Conservation (phyloP, 306 rosid species). For the Crataegus laevigata region DNA sequence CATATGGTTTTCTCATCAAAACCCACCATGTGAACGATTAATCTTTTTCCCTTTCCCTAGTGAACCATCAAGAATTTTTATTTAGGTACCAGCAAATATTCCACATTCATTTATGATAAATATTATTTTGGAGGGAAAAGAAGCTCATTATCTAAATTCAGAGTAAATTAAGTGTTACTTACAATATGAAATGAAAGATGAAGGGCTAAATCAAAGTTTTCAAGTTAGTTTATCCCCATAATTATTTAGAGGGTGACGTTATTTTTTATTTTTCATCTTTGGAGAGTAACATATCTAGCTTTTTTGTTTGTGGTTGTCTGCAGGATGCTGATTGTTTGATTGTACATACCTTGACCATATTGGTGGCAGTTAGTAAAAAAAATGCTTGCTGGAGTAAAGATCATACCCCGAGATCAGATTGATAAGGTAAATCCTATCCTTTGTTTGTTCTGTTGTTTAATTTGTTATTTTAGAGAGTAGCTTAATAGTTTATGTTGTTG, state of each 20-base stretch:
- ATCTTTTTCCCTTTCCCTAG: too few species aligned
- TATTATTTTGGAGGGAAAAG: too few species aligned
- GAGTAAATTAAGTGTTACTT: too few species aligned
- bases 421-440: slow-evolving; percentile 15
- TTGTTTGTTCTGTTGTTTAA: not conserved
- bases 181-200: too few species aligned
- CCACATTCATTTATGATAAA: too few species aligned
- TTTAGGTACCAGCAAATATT: too few species aligned
- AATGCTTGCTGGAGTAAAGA: slow-evolving; percentile 44
- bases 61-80: too few species aligned
- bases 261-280: not conserved
- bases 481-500: not conserved
- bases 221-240: too few species aligned
- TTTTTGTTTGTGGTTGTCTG: not conserved
- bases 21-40: not conserved
- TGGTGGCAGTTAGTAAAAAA: not conserved
- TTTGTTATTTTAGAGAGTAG: not conserved
- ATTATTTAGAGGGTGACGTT: not conserved
- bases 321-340: not conserved
- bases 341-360: not conserved
- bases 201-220: too few species aligned
- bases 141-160: too few species aligned
- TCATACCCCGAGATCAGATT: slow-evolving; percentile 37
- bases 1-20: not conserved
- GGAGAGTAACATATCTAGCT: not conserved